Evolutionary conservation across 805 yeast genomes (phyloP), one percentile per base, ranked within the genome.

Genomic region (Cyberlindnera meyerae): DNA sequence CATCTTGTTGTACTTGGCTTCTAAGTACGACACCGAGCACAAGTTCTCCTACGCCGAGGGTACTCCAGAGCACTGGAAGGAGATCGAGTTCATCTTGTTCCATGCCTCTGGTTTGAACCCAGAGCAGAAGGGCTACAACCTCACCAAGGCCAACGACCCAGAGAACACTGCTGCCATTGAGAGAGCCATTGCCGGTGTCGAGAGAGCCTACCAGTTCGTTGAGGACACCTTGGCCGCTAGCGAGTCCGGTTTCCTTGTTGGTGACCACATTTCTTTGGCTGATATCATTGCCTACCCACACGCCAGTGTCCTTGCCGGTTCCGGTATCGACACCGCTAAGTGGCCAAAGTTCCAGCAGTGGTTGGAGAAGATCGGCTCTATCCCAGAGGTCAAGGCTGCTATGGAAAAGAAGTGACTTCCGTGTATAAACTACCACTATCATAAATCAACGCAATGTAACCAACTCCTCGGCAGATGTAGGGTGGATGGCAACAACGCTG

Each of bases 391-490:
- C 11, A 24, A 44, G 31, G 31, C 37, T 11, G 48, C 44, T 18
- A 29, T 37, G 27, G 34, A 14, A 2, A 43, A 40, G 34, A 30
- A 36, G 29, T 33, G 15, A 24, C 11, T 20, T 9, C 22, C 22
- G 9, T 20, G 18, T 8, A 8, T n/a, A n/a, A n/a, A n/a, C n/a
- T n/a, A n/a, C n/a, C n/a, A n/a, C n/a, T n/a, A n/a, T n/a, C n/a
- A n/a, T n/a, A n/a, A 20, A 11, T 24, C 52, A 63, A 44, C 56
- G 56, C 43, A 65, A 44, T 16, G 99, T 93, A 26, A 93, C 99
- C 34, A 93, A 65, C 67, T 93, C 99, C 68, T 93, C 99, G 28
- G 98, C 98, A 48, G 94, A 78, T 2, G 98, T 93, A 45, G 99
- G 99, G 61, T 93, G 99, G 58, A 93, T 93, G 25, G 99, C 99